phyloP scores from a whole-genome alignment of 805 yeast genomes.

The Komagataella pseudopastoris region DNA sequence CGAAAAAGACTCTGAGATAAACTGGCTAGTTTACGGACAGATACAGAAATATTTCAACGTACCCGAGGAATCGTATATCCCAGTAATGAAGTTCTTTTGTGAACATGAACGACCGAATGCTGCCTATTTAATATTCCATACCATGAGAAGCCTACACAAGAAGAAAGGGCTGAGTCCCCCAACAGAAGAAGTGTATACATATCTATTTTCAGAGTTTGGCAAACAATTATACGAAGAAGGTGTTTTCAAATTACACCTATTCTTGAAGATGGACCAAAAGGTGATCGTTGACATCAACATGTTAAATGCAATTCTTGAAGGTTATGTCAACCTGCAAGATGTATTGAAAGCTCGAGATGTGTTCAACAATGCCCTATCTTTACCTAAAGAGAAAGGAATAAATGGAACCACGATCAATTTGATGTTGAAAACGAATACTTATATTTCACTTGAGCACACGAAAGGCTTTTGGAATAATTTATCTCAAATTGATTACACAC shows the following conservation, averaged over 20 bases:
- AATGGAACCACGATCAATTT: slow-evolving; percentile 53
- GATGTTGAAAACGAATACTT: slow-evolving; percentile 52
- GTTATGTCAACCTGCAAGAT: slow-evolving; percentile 46
- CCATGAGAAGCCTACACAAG: slow-evolving; percentile 40
- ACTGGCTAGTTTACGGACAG: slow-evolving; percentile 47
- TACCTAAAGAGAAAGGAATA: slow-evolving; percentile 36
- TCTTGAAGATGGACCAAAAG: slow-evolving; percentile 46
- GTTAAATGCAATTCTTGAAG: slow-evolving; percentile 50
- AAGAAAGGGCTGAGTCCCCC: slow-evolving; percentile 39
- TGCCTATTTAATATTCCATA: slow-evolving; percentile 48
- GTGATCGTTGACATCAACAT: slow-evolving; percentile 42
- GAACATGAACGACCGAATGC: slow-evolving; percentile 41
- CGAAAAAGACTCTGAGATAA: slow-evolving; percentile 28
- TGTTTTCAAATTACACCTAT: slow-evolving; percentile 46
- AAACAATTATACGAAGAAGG: slow-evolving; percentile 48
- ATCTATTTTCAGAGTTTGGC: slow-evolving; percentile 50
- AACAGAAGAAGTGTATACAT: slow-evolving; percentile 40
- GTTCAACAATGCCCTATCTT: slow-evolving; percentile 43
- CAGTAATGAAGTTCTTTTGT: slow-evolving; percentile 45
- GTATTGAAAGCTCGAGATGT: slow-evolving; percentile 41
- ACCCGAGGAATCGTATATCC: slow-evolving; percentile 45
- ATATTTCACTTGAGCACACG: slow-evolving; percentile 38
- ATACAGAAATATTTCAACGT: slow-evolving; percentile 40
- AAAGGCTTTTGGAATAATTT: slow-evolving; percentile 49
- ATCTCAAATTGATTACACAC: slow-evolving; percentile 36